Conservation (phyloP, 345 rosid species). For the Linum trigynum region DNA sequence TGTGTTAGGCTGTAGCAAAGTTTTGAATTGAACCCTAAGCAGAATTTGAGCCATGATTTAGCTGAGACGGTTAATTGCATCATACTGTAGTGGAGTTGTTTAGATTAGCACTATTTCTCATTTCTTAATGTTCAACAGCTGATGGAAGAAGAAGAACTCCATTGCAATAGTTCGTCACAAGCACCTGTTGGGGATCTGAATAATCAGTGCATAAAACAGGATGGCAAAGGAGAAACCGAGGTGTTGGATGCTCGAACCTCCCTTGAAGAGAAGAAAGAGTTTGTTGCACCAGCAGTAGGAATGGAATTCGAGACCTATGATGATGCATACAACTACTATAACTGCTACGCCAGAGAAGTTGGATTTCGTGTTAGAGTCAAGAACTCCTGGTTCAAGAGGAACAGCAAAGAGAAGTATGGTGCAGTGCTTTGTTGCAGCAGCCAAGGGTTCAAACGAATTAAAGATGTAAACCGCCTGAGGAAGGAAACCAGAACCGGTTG, state of each 20-base stretch:
- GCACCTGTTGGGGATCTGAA: constrained; percentile 24
- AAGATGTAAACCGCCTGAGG: constrained; percentile 52
- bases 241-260: constrained; percentile 28
- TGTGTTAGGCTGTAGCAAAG: too few relatives aligned
- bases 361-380: constrained; percentile 75
- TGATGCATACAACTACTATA: constrained; percentile 74
- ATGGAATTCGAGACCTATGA: constrained; percentile 79
- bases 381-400: constrained; percentile 81
- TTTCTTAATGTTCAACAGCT: too few relatives aligned
- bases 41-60: too few relatives aligned
- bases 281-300: constrained; percentile 63
- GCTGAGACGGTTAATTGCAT: too few relatives aligned
- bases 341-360: constrained; percentile 58
- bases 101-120: too few relatives aligned
- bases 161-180: constrained; percentile 20
- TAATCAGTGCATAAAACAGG: constrained; percentile 6
- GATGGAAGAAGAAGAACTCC: background rate
- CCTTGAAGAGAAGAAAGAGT: constrained; percentile 38
- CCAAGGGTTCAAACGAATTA: constrained; percentile 64
- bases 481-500: constrained; percentile 79
- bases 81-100: background rate
- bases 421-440: constrained; percentile 77
- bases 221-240: constrained; percentile 17
- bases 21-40: too few relatives aligned
- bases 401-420: constrained; percentile 63